Evolutionary conservation across 345 rosid species (phyloP).

Genomic region (Salix purpurea): DNA sequence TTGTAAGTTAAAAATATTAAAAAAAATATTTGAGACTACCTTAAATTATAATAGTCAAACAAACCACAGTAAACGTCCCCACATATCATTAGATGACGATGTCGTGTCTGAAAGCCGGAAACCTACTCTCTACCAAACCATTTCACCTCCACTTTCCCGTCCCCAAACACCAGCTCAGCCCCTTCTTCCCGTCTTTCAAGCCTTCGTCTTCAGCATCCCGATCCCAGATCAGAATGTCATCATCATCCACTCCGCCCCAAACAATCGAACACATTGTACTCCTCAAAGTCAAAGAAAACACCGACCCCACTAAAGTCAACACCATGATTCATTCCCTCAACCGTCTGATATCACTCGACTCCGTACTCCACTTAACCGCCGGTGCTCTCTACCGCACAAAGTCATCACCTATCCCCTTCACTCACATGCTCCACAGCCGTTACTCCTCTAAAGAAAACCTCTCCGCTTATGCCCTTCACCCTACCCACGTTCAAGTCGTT

Average conservation of each 20-base stretch:
- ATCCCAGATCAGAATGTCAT: conserved; percentile 29
- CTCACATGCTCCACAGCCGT: conserved; percentile 90
- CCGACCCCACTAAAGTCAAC: conserved; percentile 38
- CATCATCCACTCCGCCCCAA: conserved; percentile 14
- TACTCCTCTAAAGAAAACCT: conserved; percentile 59
- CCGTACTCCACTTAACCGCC: conserved; percentile 60
- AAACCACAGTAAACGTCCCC: background rate
- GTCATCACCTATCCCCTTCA: conserved; percentile 48
- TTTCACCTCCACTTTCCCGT: conserved; percentile 11
- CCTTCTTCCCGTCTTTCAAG: conserved; percentile 9
- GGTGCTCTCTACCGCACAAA: conserved; percentile 47
- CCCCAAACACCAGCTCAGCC: conserved; percentile 9
- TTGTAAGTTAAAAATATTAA: no score
- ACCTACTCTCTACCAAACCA: conserved; percentile 9
- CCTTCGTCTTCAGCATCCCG: conserved; percentile 4
- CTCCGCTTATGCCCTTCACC: conserved; percentile 50
- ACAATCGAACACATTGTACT: conserved; percentile 75
- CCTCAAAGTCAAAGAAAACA: conserved; percentile 58
- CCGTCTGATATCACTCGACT: conserved; percentile 46
- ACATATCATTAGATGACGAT: conserved; percentile 7
- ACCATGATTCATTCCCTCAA: conserved; percentile 58
- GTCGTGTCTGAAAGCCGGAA: conserved; percentile 23
- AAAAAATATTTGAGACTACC: no score
- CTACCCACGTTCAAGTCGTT: conserved; percentile 55
- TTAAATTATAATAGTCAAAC: background rate